A percentile compares a stretch with the other conserved stretches of the same genome.
These are phyloP conservation scores for Populus pruinosa DNA, from an alignment of 345 rosid species.

Conservation along the genomic window DNA sequence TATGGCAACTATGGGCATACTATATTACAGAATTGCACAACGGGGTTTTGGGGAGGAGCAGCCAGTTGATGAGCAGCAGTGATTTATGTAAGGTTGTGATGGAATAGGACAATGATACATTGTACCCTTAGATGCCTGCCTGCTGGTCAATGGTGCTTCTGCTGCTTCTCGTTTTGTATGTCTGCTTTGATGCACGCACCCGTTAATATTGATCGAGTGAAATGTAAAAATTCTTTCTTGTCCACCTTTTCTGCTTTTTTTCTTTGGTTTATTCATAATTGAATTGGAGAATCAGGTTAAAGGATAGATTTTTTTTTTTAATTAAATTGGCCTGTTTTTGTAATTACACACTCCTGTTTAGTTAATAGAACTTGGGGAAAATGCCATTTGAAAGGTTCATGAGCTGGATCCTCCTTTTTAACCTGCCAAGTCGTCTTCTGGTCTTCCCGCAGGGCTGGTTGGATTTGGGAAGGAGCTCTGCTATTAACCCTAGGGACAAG, in stretches of 20 bases:
- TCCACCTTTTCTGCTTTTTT: not conserved
- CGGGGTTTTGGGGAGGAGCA: slow-evolving; percentile 57
- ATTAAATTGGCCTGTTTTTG: slow-evolving; percentile 2
- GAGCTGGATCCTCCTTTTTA: not conserved
- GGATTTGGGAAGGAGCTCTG: not conserved
- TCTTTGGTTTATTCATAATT: not conserved
- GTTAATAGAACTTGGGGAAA: not conserved
- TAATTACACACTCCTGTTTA: slow-evolving; percentile 1
- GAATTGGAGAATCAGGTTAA: slow-evolving; percentile 9
- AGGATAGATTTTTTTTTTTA: not conserved
- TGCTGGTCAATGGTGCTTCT: not conserved
- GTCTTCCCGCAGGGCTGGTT: not conserved
- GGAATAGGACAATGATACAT: not conserved
- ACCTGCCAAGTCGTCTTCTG: not conserved
- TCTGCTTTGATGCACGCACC: not conserved
- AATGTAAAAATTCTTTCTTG: slow-evolving; percentile 9
- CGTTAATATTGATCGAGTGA: not conserved
- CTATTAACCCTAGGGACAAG: not conserved
- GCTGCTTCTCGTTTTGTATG: slow-evolving; percentile 6
- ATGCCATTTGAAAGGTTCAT: not conserved
- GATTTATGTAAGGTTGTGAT: slow-evolving; percentile 15
- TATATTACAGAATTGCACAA: slow-evolving; percentile 91
- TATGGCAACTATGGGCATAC: slow-evolving; percentile 94
- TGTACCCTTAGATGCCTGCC: slow-evolving; percentile 4
- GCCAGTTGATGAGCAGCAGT: slow-evolving; percentile 57